A percentile compares a stretch with the other conserved stretches of the same genome.
phyloP scores from a whole-genome alignment of 1,284 basidiomycete species.

The Ustilago bromivora region DNA sequence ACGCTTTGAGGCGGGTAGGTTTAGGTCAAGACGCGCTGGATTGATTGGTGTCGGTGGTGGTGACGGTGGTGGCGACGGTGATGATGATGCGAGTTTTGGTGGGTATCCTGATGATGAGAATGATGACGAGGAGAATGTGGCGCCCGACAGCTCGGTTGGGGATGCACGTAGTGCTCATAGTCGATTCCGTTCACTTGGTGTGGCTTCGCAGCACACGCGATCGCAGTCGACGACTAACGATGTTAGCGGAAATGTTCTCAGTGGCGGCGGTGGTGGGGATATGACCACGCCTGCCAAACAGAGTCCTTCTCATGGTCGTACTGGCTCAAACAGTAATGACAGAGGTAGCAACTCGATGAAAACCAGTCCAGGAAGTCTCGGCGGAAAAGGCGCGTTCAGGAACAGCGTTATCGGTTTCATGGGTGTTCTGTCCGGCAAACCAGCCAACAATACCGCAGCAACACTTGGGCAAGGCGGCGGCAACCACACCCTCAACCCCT shows the following conservation, averaged over 20 bases:
- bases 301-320: constrained; percentile 3
- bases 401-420: constrained; percentile 51
- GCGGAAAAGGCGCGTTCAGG: constrained; percentile 38
- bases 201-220: constrained; percentile 24
- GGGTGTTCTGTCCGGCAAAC: constrained; percentile 37
- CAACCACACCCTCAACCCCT: constrained; percentile 7
- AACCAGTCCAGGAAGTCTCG: constrained; percentile 20
- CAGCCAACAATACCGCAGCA: constrained; percentile 2
- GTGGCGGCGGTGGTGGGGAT: constrained; percentile 10
- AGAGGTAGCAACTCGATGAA: constrained; percentile 10
- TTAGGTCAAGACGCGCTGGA: constrained; percentile 31
- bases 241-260: constrained; percentile 23
- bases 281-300: constrained; percentile 8
- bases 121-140: constrained; percentile 44
- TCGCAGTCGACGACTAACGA: constrained; percentile 30
- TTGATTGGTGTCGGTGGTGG: constrained; percentile 30
- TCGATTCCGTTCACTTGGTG: constrained; percentile 25
- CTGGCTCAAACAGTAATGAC: constrained; percentile 6
- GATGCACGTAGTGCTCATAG: constrained; percentile 12
- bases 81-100: constrained; percentile 23
- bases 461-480: constrained; percentile 2
- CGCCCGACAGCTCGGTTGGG: constrained; percentile 15
- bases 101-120: constrained; percentile 7
- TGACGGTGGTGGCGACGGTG: constrained; percentile 9
- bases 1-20: constrained; percentile 30